Percentiles rank a stretch among this genome's conserved stretches.
phyloP scores from a whole-genome alignment of 2,329 filamentous ascomycete species.

The Pseudogymnoascus sp. region DNA sequence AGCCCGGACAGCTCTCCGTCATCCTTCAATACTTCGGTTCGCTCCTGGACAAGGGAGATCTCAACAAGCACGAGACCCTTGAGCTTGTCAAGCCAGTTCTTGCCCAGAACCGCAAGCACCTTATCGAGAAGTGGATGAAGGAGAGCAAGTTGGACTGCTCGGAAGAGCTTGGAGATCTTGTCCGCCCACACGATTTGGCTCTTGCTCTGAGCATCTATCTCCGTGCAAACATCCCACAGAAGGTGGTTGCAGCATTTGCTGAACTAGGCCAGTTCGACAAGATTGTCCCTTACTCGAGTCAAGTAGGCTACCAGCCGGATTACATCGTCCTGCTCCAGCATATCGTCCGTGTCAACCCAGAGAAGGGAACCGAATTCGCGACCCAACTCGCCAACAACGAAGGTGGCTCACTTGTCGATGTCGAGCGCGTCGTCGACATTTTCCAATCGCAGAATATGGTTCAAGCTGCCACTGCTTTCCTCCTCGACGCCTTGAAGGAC shows the following conservation, averaged over 20 bases:
- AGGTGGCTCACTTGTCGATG: constrained; percentile 77
- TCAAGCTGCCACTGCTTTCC: constrained; percentile 95
- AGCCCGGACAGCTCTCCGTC: constrained; percentile 80
- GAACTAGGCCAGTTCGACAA: constrained; percentile 96
- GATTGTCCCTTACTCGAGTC: constrained; percentile 83
- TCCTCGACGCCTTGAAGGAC: constrained; percentile 89
- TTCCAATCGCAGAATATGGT: constrained; percentile 98
- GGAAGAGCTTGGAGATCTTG: constrained; percentile 90
- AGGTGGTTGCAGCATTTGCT: constrained; percentile 90
- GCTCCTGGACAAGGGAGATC: constrained; percentile 85
- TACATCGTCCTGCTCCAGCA: constrained; percentile 89
- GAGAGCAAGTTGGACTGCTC: constrained; percentile 95
- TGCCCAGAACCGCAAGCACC: constrained; percentile 85
- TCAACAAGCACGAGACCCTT: constrained; percentile 90
- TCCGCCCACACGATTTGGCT: constrained; percentile 80
- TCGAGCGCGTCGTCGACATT: constrained; percentile 92
- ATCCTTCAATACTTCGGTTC: constrained; percentile 98
- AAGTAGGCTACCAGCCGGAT: constrained; percentile 86
- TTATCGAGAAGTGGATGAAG: constrained; percentile 95
- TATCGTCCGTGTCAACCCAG: constrained; percentile 82
- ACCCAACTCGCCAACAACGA: constrained; percentile 86
- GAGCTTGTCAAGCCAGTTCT: constrained; percentile 90
- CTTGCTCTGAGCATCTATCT: constrained; percentile 85
- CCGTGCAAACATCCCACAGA: constrained; percentile 81
- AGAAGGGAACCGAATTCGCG: constrained; percentile 92